Percentiles rank a stretch among this genome's conserved stretches.
Evolutionary conservation across 495 filamentous ascomycete genomes (phyloP).

Genomic region (Xylona heveae): DNA sequence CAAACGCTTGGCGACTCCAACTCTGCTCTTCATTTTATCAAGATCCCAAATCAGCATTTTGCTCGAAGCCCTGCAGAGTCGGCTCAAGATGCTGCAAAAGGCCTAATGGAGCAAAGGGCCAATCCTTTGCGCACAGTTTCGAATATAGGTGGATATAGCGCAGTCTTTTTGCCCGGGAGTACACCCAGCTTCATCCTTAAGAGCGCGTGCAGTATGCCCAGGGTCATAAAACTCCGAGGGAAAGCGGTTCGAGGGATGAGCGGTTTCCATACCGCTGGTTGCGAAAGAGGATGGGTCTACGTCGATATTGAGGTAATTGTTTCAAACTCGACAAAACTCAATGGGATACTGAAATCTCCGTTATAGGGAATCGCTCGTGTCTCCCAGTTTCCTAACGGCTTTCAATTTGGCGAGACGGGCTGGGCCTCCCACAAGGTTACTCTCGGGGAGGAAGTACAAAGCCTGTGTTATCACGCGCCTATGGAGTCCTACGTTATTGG

Average conservation of each 20-base stretch:
- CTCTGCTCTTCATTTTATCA: slow-evolving; percentile 46
- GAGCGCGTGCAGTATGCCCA: slow-evolving; percentile 50
- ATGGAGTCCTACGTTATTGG: slow-evolving; percentile 58
- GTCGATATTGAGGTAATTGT: slow-evolving; percentile 32
- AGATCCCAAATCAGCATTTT: slow-evolving; percentile 41
- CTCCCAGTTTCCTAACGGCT: slow-evolving; percentile 39
- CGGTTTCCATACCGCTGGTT: slow-evolving; percentile 48
- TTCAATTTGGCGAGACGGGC: slow-evolving; percentile 43
- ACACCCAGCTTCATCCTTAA: slow-evolving; percentile 64
- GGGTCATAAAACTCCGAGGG: slow-evolving; percentile 47
- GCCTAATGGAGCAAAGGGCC: slow-evolving; percentile 19
- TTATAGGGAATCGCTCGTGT: slow-evolving; percentile 38
- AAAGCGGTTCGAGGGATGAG: slow-evolving; percentile 41
- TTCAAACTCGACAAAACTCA: too few relatives aligned
- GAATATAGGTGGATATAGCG: slow-evolving; percentile 51
- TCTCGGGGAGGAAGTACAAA: slow-evolving; percentile 47
- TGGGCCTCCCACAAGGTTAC: slow-evolving; percentile 48
- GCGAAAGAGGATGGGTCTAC: slow-evolving; percentile 65
- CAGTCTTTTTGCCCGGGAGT: slow-evolving; percentile 59
- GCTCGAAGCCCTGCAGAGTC: slow-evolving; percentile 26
- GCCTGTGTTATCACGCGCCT: slow-evolving; percentile 51
- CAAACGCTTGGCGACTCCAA: slow-evolving; percentile 4
- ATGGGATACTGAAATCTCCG: slow-evolving; percentile 8
- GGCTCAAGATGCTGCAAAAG: slow-evolving; percentile 13
- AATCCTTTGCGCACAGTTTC: slow-evolving; percentile 36